Percentiles rank a stretch among this genome's conserved stretches.
Evolutionary conservation across 257 asterid species (phyloP).

Genomic region (Haberlea rhodopensis): DNA sequence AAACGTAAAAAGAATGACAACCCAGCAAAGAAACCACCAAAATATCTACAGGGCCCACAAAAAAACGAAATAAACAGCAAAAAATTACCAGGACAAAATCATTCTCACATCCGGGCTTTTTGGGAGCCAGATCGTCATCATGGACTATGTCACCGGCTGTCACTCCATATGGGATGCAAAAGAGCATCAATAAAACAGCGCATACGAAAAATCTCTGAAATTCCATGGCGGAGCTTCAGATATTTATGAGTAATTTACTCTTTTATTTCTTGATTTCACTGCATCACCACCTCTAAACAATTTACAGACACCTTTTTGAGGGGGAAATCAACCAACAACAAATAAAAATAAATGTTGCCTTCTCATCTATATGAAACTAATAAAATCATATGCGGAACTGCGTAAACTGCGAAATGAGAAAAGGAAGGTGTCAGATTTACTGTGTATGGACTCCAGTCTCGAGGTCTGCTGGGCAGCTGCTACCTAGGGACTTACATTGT

Average conservation of each 20-base stretch:
- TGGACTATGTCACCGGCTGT: too few relatives aligned
- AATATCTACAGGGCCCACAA: slow-evolving; percentile 20
- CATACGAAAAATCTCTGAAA: too few relatives aligned
- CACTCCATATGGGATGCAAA: too few relatives aligned
- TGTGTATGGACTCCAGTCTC: too few relatives aligned
- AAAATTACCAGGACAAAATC: slow-evolving; percentile 71
- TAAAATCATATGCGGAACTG: neutral
- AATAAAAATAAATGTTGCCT: too few relatives aligned
- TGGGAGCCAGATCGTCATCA: slow-evolving; percentile 48
- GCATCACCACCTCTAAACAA: slow-evolving; percentile 25
- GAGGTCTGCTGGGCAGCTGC: too few relatives aligned
- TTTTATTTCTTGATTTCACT: slow-evolving; percentile 15
- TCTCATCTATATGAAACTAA: neutral
- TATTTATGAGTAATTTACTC: slow-evolving; percentile 5
- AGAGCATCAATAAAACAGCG: too few relatives aligned
- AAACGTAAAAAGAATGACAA: too few relatives aligned
- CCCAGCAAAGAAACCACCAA: slow-evolving; percentile 1
- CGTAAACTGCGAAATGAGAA: too few relatives aligned
- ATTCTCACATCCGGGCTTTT: slow-evolving; percentile 87
- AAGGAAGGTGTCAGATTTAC: too few relatives aligned
- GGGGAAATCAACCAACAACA: neutral
- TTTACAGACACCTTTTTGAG: slow-evolving; percentile 25
- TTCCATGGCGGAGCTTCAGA: too few relatives aligned
- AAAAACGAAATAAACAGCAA: slow-evolving; percentile 13
- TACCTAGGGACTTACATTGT: too few relatives aligned